phyloP scores from a whole-genome alignment of 2,329 filamentous ascomycete genomes.

The Trichophaea hybrida region DNA sequence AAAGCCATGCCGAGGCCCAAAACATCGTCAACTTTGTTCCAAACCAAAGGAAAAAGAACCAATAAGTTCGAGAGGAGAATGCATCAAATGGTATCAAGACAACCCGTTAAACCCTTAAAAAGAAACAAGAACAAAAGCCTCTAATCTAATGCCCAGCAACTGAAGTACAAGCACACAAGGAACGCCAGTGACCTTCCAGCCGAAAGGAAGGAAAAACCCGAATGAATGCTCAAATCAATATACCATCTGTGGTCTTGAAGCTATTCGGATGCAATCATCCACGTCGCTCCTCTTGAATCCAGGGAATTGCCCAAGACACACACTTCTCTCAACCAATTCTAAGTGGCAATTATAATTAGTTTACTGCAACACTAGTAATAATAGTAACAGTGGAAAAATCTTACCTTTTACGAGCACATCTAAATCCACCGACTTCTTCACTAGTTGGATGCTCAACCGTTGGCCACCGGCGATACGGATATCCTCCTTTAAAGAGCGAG shows the following conservation, averaged over 20 bases:
- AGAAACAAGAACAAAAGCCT: too few relatives aligned
- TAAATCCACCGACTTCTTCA: constrained; percentile 14
- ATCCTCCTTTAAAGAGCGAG: too few relatives aligned
- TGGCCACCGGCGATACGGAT: neutral
- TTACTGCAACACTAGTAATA: too few relatives aligned
- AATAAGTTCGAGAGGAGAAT: too few relatives aligned
- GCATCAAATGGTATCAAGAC: too few relatives aligned
- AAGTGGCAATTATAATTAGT: neutral
- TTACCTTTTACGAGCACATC: constrained; percentile 18
- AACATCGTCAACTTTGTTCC: too few relatives aligned
- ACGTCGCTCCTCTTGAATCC: constrained; percentile 20
- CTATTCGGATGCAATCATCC: constrained; percentile 5
- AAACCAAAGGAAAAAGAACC: too few relatives aligned
- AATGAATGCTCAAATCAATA: neutral
- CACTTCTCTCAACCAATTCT: constrained; percentile 13
- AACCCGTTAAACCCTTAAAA: too few relatives aligned
- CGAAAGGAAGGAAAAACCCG: neutral
- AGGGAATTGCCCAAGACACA: constrained; percentile 19
- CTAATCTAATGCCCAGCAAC: neutral
- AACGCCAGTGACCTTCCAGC: too few relatives aligned
- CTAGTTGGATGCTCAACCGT: neutral
- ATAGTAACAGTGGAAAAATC: neutral
- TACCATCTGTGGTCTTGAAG: neutral
- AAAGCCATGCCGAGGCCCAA: too few relatives aligned
- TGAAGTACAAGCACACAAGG: neutral